phyloP scores from a whole-genome alignment of 345 rosid species.

The Capsella bursapastoris region DNA sequence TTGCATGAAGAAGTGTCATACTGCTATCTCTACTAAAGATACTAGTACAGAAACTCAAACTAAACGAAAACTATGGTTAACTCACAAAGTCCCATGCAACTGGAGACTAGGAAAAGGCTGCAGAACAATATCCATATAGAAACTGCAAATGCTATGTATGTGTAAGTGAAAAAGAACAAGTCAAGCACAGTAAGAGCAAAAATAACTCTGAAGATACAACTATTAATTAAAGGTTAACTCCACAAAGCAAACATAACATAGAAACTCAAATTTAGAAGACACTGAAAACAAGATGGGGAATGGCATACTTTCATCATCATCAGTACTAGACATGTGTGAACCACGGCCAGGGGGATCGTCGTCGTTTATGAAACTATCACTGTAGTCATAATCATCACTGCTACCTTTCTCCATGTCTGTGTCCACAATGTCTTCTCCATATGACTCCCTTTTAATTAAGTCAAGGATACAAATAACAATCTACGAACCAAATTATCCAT shows the following conservation, averaged over 20 bases:
- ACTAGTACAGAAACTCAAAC: conserved; percentile 3
- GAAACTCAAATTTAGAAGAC: neutral
- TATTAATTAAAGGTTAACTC: neutral
- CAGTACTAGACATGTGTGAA: conserved; percentile 44
- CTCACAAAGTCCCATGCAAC: neutral
- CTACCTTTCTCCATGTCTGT: conserved; percentile 61
- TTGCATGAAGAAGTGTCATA: neutral
- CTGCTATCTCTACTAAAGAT: conserved; percentile 10
- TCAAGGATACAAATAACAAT: conserved; percentile 31
- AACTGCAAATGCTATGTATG: neutral
- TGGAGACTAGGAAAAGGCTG: neutral
- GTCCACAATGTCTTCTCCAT: conserved; percentile 68
- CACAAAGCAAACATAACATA: neutral
- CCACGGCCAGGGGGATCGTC: conserved; percentile 44
- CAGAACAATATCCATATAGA: conserved; percentile 9
- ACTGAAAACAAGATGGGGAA: neutral
- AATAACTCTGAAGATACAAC: conserved; percentile 15
- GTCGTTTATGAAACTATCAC: conserved; percentile 77
- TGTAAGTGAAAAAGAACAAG: neutral
- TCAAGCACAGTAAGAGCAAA: neutral
- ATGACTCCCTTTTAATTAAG: conserved; percentile 55
- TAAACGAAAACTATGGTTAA: neutral
- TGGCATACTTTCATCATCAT: conserved; percentile 49
- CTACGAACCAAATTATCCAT: conserved; percentile 7
- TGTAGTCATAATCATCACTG: conserved; percentile 61